A percentile compares a stretch with the other conserved stretches of the same genome.
These are phyloP conservation scores for Cerioporus squamosus DNA, from an alignment of 1,284 basidiomycete species.

Conservation along the genomic window DNA sequence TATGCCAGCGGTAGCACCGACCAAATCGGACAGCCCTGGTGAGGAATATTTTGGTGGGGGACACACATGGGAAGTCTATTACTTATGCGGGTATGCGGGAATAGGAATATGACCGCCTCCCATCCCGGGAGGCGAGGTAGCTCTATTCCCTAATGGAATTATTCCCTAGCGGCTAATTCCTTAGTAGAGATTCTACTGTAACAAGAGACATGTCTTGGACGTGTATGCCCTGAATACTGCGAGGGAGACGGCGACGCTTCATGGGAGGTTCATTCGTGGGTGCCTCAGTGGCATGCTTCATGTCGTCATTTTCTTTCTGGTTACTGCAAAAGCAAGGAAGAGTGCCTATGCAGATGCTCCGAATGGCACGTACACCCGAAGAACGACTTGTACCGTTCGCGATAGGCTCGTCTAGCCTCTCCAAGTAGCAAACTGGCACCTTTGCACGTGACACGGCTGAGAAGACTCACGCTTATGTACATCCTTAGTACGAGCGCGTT, in stretches of 20 bases:
- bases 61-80: too few relatives aligned
- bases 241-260: slow-evolving; percentile 41
- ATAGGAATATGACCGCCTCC: too few relatives aligned
- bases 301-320: slow-evolving; percentile 37
- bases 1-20: too few relatives aligned
- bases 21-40: too few relatives aligned
- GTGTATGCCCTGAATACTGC: slow-evolving; percentile 43
- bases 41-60: too few relatives aligned
- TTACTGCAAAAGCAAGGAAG: slow-evolving; percentile 35
- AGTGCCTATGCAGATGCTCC: not conserved
- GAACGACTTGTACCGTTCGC: slow-evolving; percentile 49
- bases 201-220: slow-evolving; percentile 66
- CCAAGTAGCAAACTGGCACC: slow-evolving; percentile 81
- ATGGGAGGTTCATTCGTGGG: slow-evolving; percentile 29
- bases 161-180: too few relatives aligned
- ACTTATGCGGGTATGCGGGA: too few relatives aligned
- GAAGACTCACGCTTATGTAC: slow-evolving; percentile 75
- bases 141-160: too few relatives aligned
- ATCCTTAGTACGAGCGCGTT: not conserved
- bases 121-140: too few relatives aligned
- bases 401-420: slow-evolving; percentile 75
- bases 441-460: slow-evolving; percentile 84
- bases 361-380: not conserved
- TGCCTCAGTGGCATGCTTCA: slow-evolving; percentile 24
- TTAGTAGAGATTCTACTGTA: slow-evolving; percentile 34